Conservation (phyloP, 352 stramenopile genomes). For the Phytopythium aichiense region DNA sequence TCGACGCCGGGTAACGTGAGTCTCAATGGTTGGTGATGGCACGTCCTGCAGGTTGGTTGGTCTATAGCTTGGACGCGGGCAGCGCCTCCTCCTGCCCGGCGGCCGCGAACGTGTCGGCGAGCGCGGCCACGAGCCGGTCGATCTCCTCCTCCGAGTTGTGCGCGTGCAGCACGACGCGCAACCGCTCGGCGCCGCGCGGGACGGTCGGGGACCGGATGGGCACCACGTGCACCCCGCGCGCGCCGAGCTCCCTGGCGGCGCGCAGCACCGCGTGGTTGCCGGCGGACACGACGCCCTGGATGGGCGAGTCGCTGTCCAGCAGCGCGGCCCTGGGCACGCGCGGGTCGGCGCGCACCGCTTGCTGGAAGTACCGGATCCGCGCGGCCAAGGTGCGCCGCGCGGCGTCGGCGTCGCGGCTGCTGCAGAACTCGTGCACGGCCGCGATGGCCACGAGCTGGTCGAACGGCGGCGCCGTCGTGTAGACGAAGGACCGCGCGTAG, state of each 20-base stretch:
- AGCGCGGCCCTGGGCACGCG: slow-evolving; percentile 44
- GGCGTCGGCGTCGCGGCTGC: slow-evolving; percentile 17
- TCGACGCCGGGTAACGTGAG: background rate
- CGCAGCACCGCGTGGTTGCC: slow-evolving; percentile 88
- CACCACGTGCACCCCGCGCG: slow-evolving; percentile 87
- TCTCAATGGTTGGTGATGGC: background rate
- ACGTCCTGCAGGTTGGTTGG: background rate
- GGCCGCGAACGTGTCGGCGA: slow-evolving; percentile 42
- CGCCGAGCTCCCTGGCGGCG: slow-evolving; percentile 65
- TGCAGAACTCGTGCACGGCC: slow-evolving; percentile 87
- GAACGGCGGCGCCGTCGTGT: slow-evolving; percentile 93
- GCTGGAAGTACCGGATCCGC: slow-evolving; percentile 84
- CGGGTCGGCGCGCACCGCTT: slow-evolving; percentile 23
- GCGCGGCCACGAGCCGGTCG: slow-evolving; percentile 47
- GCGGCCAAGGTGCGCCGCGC: slow-evolving; percentile 30
- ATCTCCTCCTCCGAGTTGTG: slow-evolving; percentile 92
- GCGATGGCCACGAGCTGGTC: slow-evolving; percentile 90
- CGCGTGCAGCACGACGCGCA: slow-evolving; percentile 95
- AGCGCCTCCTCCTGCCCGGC: background rate
- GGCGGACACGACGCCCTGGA: slow-evolving; percentile 93
- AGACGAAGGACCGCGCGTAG: slow-evolving; percentile 97
- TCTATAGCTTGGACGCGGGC: background rate
- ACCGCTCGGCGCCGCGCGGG: slow-evolving; percentile 89
- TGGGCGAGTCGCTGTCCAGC: slow-evolving; percentile 80
- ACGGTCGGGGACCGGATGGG: slow-evolving; percentile 96